phyloP scores from a whole-genome alignment of 768 basidiomycete species.

The Suillus discolor region DNA sequence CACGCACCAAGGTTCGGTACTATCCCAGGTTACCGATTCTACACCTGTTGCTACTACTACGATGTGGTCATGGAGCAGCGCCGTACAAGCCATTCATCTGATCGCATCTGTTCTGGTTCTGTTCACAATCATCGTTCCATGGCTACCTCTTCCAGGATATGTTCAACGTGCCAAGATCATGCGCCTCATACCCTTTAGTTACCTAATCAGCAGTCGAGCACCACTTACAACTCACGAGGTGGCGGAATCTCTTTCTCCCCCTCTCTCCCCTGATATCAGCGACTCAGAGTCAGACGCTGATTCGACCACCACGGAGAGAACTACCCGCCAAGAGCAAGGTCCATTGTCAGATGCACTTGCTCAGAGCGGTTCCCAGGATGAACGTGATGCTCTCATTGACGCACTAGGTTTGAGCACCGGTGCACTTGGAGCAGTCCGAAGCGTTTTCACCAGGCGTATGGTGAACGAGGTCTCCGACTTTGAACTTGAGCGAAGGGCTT shows the following conservation, averaged over 20 bases:
- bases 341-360: conserved; percentile 34
- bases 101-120: conserved; percentile 66
- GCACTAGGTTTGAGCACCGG: conserved; percentile 44
- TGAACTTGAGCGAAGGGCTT: conserved; percentile 48
- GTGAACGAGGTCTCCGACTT: conserved; percentile 5
- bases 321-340: conserved; percentile 20
- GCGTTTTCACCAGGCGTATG: conserved; percentile 18
- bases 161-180: conserved; percentile 24
- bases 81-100: conserved; percentile 66
- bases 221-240: conserved; percentile 8
- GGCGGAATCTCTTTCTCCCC: conserved; percentile 30
- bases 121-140: conserved; percentile 52
- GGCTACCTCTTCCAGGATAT: conserved; percentile 38
- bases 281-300: conserved; percentile 30
- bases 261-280: conserved; percentile 26
- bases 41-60: conserved; percentile 10
- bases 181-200: conserved; percentile 29
- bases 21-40: conserved; percentile 41
- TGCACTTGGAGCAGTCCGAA: conserved; percentile 37
- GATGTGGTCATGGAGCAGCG: conserved; percentile 51
- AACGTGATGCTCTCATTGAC: conserved; percentile 39
- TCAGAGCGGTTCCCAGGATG: conserved; percentile 38
- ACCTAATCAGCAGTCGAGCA: conserved; percentile 12
- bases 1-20: conserved; percentile 60
- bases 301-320: conserved; percentile 32